Percentiles rank a stretch among this genome's conserved stretches.
phyloP scores from a whole-genome alignment of 2,329 filamentous ascomycete genomes.

The Sporothrix pseudoabietina region DNA sequence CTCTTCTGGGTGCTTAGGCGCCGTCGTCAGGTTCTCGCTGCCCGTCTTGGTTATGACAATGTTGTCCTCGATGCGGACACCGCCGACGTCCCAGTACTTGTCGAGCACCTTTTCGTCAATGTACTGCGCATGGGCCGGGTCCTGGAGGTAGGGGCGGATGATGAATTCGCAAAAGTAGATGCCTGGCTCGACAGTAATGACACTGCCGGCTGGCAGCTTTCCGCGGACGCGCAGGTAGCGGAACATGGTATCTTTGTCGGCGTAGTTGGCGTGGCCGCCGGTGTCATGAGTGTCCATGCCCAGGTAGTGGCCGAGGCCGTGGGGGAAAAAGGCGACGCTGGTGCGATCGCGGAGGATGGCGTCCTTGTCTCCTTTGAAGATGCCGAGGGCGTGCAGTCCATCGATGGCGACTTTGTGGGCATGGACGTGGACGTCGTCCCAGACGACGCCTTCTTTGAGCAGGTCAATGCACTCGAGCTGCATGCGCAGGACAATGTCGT shows the following conservation, averaged over 20 bases:
- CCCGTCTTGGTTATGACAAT: slow-evolving; percentile 64
- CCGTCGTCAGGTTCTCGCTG: slow-evolving; percentile 65
- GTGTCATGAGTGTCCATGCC: slow-evolving; percentile 93
- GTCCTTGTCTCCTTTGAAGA: slow-evolving; percentile 67
- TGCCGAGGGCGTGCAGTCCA: slow-evolving; percentile 73
- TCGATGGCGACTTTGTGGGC: slow-evolving; percentile 83
- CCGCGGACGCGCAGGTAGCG: slow-evolving; percentile 81
- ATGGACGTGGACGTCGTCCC: slow-evolving; percentile 78
- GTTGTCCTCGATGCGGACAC: slow-evolving; percentile 68
- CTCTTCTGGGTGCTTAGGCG: slow-evolving; percentile 62
- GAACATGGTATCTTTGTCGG: slow-evolving; percentile 82
- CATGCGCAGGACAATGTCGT: slow-evolving; percentile 84
- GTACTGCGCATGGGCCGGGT: slow-evolving; percentile 71
- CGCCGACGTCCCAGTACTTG: slow-evolving; percentile 80
- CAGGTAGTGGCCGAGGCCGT: slow-evolving; percentile 87
- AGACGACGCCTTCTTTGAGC: slow-evolving; percentile 72
- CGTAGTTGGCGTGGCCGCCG: slow-evolving; percentile 74
- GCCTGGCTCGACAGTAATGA: slow-evolving; percentile 94
- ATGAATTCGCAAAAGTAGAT: slow-evolving; percentile 93
- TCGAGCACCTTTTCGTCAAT: slow-evolving; percentile 75
- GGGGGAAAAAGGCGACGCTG: slow-evolving; percentile 89
- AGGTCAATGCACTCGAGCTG: slow-evolving; percentile 74
- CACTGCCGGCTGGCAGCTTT: slow-evolving; percentile 71
- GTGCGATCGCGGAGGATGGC: slow-evolving; percentile 77
- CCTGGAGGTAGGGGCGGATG: slow-evolving; percentile 75